Base-by-base conservation (phyloP, 768 basidiomycete species). In the Clavaria fumosa region DNA sequence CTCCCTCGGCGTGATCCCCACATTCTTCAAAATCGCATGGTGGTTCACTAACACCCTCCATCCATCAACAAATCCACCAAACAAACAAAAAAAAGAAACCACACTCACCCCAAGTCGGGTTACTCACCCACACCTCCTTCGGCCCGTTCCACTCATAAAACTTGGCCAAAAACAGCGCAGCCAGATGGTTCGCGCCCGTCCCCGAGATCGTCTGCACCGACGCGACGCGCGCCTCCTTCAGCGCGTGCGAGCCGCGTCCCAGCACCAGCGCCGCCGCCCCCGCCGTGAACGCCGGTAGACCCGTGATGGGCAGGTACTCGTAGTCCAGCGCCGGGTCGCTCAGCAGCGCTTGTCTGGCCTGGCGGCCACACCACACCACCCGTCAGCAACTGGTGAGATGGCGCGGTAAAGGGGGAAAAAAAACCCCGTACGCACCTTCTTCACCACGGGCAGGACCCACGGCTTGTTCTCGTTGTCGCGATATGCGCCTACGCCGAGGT, bases 121-220 rank as follows among this genome's bases (percentile, higher is more conserved):
- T 74, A 52, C 90, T 90, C 48, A 99, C 53, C 56, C 79, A 89
- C 44, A 95, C 59, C 45, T 66, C 70, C 49, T 81, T 78, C 34
- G 69, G 55, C n/a, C 58, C 59, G 37, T 75, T 71, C 64, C 70
- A 83, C 3, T 65, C 61, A 60, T 93, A 95, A 61, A 83, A 90
- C 43, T 66, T 66, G 43, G 77, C 75, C 46, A 96, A 59, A 66
- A 95, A 95, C 37, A 89, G 60, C 2, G 78, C 90, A 18, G 77
- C 91, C 34, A 93, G 70, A 58, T 93, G 90, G 62, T 93, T 91
- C 34, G 91, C 91, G 35, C 91, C 91, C 2, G 91, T 97, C 19
- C 91, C 91, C 10, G 88, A 93, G 46, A 95, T 83, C 10, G 91
- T 91, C 62, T 97, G 91, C 33, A 82, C 82, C 53, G 78, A 82